Evolutionary conservation across 139 green algal species (phyloP), one percentile per base, ranked within the genome.

Genomic region (Spirogloea muscicola): DNA sequence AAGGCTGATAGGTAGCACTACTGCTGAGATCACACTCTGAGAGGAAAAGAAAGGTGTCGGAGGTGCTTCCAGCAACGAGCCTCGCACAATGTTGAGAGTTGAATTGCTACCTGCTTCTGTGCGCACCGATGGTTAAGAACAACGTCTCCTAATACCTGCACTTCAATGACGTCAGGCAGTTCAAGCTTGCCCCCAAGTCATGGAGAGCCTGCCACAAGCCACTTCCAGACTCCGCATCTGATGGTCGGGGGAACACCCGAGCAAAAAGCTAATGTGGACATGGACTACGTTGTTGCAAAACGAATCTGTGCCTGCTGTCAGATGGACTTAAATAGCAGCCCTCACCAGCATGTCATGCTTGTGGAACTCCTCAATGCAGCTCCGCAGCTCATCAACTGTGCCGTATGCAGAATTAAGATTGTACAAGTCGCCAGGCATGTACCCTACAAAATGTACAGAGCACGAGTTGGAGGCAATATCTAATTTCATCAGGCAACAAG

Each of bases 51-150:
- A 21, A 55, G 21, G 21, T 31, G 46, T 55, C 21, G 46, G 21
- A 55, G 21, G 46, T 55, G 21, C 21, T 55, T 55, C n/a, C n/a
- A n/a, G n/a, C n/a, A n/a, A n/a, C n/a, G n/a, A n/a, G n/a, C n/a
- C n/a, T n/a, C n/a, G n/a, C n/a, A 55, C 21, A 21, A 31, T 55
- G 46, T 55, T 55, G 21, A 21, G 46, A 55, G 46, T 55, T 55
- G 46, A 55, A 55, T 31, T 21, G 46, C 21, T 21, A 77, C 72
- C 67, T 86, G 81, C 58, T 72, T 72, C 18, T 65, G 49, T 7
- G 84, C 84, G 71, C 84, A 88, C n/a, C 84, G 65, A 49, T 88
- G 84, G 66, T 88, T 88, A 10, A 88, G 68, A 34, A 88, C 84
- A 10, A 82, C 84, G 55, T 88, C 84, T 31, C 76, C 84, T 38